phyloP scores from a whole-genome alignment of 1,139 yeast genomes.

The Magnusiomyces ingens region DNA sequence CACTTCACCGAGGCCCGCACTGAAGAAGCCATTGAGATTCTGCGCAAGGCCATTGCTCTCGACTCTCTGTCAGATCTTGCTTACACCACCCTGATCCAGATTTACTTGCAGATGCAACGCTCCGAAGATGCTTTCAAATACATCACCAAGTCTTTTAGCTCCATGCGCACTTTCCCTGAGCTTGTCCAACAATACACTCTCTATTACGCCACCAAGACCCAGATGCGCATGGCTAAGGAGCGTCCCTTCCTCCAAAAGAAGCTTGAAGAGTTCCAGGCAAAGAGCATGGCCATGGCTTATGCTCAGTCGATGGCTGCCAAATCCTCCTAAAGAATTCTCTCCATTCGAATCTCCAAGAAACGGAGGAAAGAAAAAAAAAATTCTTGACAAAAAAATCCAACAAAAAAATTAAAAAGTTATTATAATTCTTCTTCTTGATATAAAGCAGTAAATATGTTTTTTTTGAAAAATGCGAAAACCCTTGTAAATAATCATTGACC shows the following conservation, averaged over 20 bases:
- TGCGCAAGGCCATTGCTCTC: constrained; percentile 67
- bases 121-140: constrained; percentile 73
- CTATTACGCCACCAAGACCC: constrained; percentile 61
- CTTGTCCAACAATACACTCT: constrained; percentile 86
- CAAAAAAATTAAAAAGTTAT: background rate
- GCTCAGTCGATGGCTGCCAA: constrained; percentile 1
- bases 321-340: background rate
- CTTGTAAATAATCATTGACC: too few relatives aligned
- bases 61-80: constrained; percentile 91
- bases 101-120: constrained; percentile 75
- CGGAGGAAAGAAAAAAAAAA: too few relatives aligned
- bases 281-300: constrained; percentile 5
- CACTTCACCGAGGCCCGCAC: constrained; percentile 31
- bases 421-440: background rate
- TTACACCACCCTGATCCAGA: constrained; percentile 82
- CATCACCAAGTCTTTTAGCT: constrained; percentile 74
- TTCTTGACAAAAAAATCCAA: background rate
- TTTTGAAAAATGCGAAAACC: too few relatives aligned
- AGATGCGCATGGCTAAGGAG: constrained; percentile 28
- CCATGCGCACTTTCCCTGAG: constrained; percentile 81
- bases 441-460: too few relatives aligned
- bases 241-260: constrained; percentile 31
- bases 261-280: constrained; percentile 22
- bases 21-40: constrained; percentile 58
- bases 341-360: too few relatives aligned